These are phyloP conservation scores for Beta vulgaris DNA, from an alignment of 148 eudicot species.

Conservation along the genomic window DNA sequence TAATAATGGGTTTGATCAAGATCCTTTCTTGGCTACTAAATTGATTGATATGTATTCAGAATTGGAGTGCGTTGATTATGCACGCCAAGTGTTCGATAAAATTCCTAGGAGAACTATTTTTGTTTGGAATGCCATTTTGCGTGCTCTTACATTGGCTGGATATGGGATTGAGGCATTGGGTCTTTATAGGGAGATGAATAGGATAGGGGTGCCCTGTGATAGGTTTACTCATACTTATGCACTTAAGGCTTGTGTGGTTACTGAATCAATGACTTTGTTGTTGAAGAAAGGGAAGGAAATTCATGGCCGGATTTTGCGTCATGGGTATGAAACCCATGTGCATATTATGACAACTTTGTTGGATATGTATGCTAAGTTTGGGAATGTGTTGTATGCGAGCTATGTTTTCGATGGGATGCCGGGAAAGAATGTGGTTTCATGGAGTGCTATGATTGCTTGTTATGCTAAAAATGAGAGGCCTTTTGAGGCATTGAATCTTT, in stretches of 20 bases:
- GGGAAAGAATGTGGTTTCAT: constrained; percentile 75
- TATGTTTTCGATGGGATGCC: constrained; percentile 61
- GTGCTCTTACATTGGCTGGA: constrained; percentile 64
- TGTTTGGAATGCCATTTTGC: constrained; percentile 77
- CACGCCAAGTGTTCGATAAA: constrained; percentile 81
- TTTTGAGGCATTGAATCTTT: constrained; percentile 66
- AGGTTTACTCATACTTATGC: constrained; percentile 84
- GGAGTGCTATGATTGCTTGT: constrained; percentile 96
- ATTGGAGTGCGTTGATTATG: constrained; percentile 54
- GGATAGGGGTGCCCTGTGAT: constrained; percentile 49
- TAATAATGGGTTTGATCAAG: constrained; percentile 65
- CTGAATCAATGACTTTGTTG: constrained; percentile 39
- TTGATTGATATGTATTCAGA: constrained; percentile 68
- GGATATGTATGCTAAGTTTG: constrained; percentile 83
- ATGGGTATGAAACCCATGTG: constrained; percentile 74
- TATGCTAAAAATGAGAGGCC: constrained; percentile 75
- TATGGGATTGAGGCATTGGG: constrained; percentile 68
- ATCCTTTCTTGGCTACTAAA: constrained; percentile 80
- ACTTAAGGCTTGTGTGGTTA: constrained; percentile 86
- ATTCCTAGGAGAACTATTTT: constrained; percentile 52
- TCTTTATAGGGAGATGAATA: constrained; percentile 63
- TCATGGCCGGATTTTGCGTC: constrained; percentile 71
- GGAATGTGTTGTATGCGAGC: constrained; percentile 52
- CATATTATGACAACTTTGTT: constrained; percentile 90
- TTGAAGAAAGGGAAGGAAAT: constrained; percentile 63